Conservation (phyloP, 2,329 filamentous ascomycete genomes). For the Aspergillus felis region DNA sequence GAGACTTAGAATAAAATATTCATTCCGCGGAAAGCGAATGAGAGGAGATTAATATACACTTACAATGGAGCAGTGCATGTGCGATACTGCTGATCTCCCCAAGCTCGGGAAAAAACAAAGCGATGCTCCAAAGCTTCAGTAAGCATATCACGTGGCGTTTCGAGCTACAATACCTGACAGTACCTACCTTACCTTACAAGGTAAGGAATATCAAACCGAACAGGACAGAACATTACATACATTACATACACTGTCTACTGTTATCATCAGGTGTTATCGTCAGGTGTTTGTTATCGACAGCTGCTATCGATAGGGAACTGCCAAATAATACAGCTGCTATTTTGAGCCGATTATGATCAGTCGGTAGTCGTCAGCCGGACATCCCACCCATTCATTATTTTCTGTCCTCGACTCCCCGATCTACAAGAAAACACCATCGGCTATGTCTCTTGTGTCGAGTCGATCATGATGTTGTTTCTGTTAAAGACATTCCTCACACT, state of each 20-base stretch:
- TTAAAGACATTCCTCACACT: conserved; percentile 28
- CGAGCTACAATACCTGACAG: background rate
- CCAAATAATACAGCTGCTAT: conserved; percentile 4
- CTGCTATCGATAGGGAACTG: conserved; percentile 14
- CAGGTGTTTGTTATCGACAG: background rate
- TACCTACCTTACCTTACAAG: background rate
- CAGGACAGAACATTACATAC: background rate
- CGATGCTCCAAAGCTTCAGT: background rate
- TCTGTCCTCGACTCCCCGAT: background rate
- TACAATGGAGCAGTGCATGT: background rate
- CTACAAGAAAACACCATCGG: conserved; percentile 3
- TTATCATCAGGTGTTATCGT: background rate
- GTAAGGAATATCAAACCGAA: background rate
- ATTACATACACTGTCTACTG: background rate
- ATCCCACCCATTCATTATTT: background rate
- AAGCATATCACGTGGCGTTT: background rate
- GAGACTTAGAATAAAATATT: background rate
- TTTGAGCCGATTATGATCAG: background rate
- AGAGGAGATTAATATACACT: background rate
- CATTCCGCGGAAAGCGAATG: background rate
- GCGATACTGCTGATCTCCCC: background rate
- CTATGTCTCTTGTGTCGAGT: conserved; percentile 13
- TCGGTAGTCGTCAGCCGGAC: background rate
- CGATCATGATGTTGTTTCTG: conserved; percentile 31
- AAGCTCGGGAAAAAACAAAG: background rate